Evolutionary conservation across 306 rosid genomes (phyloP).

Genomic region (Cajanus cajan): DNA sequence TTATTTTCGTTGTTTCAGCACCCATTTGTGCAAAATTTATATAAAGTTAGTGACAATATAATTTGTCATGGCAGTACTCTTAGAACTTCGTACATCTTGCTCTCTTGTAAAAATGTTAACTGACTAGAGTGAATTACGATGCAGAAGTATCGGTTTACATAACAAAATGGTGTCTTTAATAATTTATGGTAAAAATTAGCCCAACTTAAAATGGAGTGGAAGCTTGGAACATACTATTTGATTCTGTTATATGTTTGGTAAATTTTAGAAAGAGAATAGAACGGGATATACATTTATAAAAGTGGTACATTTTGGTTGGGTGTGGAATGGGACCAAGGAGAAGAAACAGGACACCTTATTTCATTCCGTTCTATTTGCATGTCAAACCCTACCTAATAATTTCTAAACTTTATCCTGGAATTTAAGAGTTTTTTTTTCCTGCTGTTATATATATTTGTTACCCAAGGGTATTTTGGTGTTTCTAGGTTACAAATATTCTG

Average conservation of each 20-base stretch:
- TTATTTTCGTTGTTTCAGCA: background rate
- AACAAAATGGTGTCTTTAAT: background rate
- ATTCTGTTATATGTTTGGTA: background rate
- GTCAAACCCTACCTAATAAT: background rate
- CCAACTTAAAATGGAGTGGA: background rate
- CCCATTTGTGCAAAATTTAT: background rate
- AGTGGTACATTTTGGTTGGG: background rate
- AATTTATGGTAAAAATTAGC: background rate
- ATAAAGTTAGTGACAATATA: background rate
- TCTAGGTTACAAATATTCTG: background rate
- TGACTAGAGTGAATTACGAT: background rate
- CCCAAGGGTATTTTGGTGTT: background rate
- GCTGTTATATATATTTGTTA: background rate
- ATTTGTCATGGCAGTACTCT: background rate
- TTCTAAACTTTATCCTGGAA: background rate
- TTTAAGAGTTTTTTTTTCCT: background rate
- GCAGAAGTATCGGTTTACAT: background rate
- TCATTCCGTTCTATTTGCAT: background rate
- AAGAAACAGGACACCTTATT: background rate
- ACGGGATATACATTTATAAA: background rate
- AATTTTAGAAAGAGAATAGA: background rate
- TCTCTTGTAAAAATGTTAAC: background rate
- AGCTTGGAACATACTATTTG: background rate
- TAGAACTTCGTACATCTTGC: background rate
- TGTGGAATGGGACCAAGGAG: background rate